Conservation (phyloP, 768 basidiomycete genomes). For the Amanita fuliginea region DNA sequence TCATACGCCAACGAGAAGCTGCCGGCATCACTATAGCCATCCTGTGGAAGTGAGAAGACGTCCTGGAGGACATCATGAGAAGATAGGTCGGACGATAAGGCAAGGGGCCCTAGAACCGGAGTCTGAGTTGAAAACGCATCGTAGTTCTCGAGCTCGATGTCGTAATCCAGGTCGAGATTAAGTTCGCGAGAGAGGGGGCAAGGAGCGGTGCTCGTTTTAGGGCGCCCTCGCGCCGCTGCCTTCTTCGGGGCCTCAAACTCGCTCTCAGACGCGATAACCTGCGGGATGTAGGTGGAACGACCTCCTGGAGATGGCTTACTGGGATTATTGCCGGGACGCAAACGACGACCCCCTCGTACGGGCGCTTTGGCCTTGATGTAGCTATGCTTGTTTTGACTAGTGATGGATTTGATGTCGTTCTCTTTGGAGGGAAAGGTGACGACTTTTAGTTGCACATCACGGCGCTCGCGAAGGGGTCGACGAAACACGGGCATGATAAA, state of each 20-base stretch:
- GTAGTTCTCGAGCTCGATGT: conserved; percentile 1
- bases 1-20: background rate
- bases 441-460: conserved; percentile 13
- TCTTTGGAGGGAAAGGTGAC: conserved; percentile 10
- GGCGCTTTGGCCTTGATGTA: conserved; percentile 3
- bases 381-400: conserved; percentile 2
- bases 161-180: conserved; percentile 3
- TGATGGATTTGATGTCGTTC: conserved; percentile 4
- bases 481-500: conserved; percentile 13
- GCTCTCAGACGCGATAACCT: background rate
- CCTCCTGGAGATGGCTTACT: background rate
- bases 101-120: background rate
- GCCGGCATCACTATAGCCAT: background rate
- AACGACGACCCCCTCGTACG: conserved; percentile 6
- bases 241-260: background rate
- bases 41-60: background rate
- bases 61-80: background rate
- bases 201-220: background rate
- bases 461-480: conserved; percentile 16
- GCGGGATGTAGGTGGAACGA: background rate
- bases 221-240: background rate
- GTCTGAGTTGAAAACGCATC: conserved; percentile 2
- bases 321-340: background rate
- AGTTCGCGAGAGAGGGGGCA: background rate
- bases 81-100: background rate